Conservation (phyloP, 1,284 basidiomycete genomes). For the Vanrija humicola region DNA sequence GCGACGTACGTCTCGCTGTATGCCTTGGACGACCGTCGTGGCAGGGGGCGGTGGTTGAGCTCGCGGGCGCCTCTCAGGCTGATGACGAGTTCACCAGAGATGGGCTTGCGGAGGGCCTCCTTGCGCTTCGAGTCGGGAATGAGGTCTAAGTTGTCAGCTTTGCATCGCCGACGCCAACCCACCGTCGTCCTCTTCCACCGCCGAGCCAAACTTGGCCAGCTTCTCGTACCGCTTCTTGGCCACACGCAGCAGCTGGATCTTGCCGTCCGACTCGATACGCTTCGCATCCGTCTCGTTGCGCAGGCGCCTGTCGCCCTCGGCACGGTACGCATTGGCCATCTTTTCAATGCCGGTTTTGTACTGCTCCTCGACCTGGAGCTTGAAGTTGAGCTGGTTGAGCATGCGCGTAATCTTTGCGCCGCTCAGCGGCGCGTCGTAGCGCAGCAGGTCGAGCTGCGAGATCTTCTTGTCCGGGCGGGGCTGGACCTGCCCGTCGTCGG, state of each 20-base stretch:
- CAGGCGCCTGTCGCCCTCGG: slow-evolving; percentile 92
- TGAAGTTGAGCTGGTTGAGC: slow-evolving; percentile 99
- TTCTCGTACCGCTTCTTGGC: slow-evolving; percentile 96
- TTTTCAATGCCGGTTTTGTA: slow-evolving; percentile 99
- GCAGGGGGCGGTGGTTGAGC: slow-evolving; percentile 85
- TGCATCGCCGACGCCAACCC: slow-evolving; percentile 31
- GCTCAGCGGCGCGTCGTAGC: slow-evolving; percentile 94
- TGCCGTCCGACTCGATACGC: slow-evolving; percentile 88
- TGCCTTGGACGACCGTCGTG: slow-evolving; percentile 70
- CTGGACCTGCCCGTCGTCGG: slow-evolving; percentile 1
- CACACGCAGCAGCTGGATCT: slow-evolving; percentile 86
- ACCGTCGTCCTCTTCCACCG: slow-evolving; percentile 71
- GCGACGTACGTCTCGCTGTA: slow-evolving; percentile 82
- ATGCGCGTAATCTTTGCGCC: slow-evolving; percentile 95
- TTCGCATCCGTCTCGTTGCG: slow-evolving; percentile 89
- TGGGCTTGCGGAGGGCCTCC: slow-evolving; percentile 82
- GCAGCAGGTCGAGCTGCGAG: slow-evolving; percentile 71
- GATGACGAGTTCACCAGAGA: slow-evolving; percentile 89
- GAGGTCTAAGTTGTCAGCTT: slow-evolving; percentile 29
- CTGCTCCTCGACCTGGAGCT: slow-evolving; percentile 96
- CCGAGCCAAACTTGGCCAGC: slow-evolving; percentile 86
- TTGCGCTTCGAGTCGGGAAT: slow-evolving; percentile 79
- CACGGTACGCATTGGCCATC: slow-evolving; percentile 92
- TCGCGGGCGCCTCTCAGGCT: slow-evolving; percentile 86
- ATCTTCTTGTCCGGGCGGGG: slow-evolving; percentile 31